Conservation (phyloP, 2,329 filamentous ascomycete genomes). For the Colletotrichum graminicola region DNA sequence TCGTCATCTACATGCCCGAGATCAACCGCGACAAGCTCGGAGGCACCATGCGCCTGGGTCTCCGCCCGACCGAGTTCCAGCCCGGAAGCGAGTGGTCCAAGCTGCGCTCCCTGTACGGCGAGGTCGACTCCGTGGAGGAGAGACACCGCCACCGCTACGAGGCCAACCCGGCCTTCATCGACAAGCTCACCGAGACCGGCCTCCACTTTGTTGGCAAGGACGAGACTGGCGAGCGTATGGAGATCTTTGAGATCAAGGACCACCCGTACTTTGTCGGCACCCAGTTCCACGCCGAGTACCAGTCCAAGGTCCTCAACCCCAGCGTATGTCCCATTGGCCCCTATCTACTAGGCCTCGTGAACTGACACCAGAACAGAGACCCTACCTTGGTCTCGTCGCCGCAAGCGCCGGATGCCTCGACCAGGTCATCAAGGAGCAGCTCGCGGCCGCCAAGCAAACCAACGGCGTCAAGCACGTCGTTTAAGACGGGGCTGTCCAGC, state of each 20-base stretch:
- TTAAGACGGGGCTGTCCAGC: slow-evolving; percentile 2
- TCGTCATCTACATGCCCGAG: slow-evolving; percentile 95
- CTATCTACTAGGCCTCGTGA: slow-evolving; percentile 67
- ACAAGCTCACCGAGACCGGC: slow-evolving; percentile 75
- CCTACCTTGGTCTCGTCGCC: slow-evolving; percentile 88
- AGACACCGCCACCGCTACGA: slow-evolving; percentile 92
- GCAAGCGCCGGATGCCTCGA: slow-evolving; percentile 78
- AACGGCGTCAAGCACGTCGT: slow-evolving; percentile 40
- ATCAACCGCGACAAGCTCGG: slow-evolving; percentile 81
- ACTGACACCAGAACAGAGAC: slow-evolving; percentile 49
- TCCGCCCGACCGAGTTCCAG: slow-evolving; percentile 81
- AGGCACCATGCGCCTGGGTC: slow-evolving; percentile 88
- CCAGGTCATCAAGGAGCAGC: slow-evolving; percentile 49
- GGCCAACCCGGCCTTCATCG: slow-evolving; percentile 84
- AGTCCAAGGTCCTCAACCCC: slow-evolving; percentile 79
- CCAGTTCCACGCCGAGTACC: slow-evolving; percentile 91
- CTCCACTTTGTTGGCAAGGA: slow-evolving; percentile 85
- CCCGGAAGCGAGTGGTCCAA: slow-evolving; percentile 81
- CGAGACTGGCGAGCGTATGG: slow-evolving; percentile 82
- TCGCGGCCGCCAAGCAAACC: slow-evolving; percentile 30
- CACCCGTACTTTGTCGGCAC: slow-evolving; percentile 86
- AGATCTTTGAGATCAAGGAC: slow-evolving; percentile 84
- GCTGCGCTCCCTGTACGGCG: slow-evolving; percentile 80
- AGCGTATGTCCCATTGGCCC: slow-evolving; percentile 60
- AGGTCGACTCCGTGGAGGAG: slow-evolving; percentile 70